These are phyloP conservation scores for Solanum sejunctum DNA, from an alignment of 257 asterid genomes.

Conservation along the genomic window DNA sequence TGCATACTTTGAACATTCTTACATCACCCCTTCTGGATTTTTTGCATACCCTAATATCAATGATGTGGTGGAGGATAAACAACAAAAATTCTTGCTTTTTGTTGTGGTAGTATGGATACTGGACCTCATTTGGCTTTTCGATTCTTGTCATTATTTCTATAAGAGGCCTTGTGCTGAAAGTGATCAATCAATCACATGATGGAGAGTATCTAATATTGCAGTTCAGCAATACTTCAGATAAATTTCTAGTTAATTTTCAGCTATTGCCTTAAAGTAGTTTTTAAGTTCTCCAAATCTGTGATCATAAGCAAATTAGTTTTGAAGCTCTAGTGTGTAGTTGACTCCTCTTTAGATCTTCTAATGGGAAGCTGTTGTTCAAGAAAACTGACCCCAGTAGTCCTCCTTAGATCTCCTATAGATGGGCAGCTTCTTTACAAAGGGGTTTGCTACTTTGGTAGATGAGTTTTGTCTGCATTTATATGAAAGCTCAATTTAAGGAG, in stretches of 20 bases:
- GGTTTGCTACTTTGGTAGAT: background rate
- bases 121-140: background rate
- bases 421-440: background rate
- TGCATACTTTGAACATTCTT: background rate
- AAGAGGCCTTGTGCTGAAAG: background rate
- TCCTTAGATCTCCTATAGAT: background rate
- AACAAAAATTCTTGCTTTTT: background rate
- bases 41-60: background rate
- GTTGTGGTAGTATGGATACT: background rate
- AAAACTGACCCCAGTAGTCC: background rate
- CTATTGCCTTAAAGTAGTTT: background rate
- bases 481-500: background rate
- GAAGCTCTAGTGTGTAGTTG: background rate
- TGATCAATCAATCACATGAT: background rate
- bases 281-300: background rate
- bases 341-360: background rate
- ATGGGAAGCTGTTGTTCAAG: background rate
- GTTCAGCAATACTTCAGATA: background rate
- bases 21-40: background rate
- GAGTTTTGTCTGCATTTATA: background rate
- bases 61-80: background rate
- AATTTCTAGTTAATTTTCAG: background rate
- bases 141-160: background rate
- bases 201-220: background rate
- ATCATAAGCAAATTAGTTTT: background rate